Conservation (phyloP, 768 basidiomycete species). For the Cystobasidium tubakii region DNA sequence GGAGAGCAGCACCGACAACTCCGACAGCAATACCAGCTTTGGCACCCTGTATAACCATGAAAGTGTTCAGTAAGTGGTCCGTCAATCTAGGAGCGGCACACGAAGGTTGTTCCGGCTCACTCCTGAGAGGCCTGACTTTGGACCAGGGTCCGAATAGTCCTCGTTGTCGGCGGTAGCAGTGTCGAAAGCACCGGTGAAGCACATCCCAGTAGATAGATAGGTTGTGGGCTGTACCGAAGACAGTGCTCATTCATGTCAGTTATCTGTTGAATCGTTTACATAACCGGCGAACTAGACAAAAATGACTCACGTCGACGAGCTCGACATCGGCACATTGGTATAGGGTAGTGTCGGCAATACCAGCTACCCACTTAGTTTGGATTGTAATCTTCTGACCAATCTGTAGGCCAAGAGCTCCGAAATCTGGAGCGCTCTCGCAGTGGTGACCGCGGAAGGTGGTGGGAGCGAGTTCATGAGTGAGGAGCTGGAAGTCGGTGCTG, state of each 20-base stretch:
- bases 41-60: constrained; percentile 27
- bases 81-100: too few species aligned
- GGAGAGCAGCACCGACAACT: constrained; percentile 7
- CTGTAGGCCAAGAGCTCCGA: constrained; percentile 4
- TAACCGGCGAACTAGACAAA: too few species aligned
- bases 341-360: neutral
- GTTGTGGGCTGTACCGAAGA: neutral
- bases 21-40: constrained; percentile 28
- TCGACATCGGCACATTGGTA: constrained; percentile 8
- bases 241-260: too few species aligned
- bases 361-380: constrained; percentile 13
- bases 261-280: too few species aligned
- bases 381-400: constrained; percentile 11
- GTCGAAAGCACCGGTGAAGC: constrained; percentile 24
- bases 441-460: constrained; percentile 21
- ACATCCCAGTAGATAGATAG: neutral
- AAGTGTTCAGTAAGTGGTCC: too few species aligned
- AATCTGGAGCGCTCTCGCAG: constrained; percentile 16
- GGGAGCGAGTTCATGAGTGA: neutral
- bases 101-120: too few species aligned
- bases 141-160: constrained; percentile 9
- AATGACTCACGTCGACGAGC: constrained; percentile 1
- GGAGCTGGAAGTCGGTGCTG: constrained; percentile 11
- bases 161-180: neutral
- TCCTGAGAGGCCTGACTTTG: constrained; percentile 5